phyloP scores from a whole-genome alignment of 1,284 basidiomycete species.

The Rhodotorula sp. region DNA sequence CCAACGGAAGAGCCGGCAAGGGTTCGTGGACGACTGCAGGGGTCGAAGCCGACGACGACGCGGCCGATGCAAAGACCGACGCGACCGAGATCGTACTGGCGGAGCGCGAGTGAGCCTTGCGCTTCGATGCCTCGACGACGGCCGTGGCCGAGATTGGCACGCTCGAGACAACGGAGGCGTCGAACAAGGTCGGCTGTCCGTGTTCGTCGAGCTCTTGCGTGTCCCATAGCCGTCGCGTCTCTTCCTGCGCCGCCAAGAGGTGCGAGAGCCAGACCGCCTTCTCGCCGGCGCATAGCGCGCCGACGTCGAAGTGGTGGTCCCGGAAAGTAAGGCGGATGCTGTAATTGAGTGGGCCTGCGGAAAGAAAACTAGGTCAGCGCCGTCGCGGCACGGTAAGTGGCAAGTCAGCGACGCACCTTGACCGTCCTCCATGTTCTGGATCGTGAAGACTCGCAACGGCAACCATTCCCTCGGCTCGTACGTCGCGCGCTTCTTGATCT shows the following conservation, averaged over 20 bases:
- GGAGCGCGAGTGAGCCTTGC: slow-evolving; percentile 29
- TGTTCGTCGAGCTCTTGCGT: slow-evolving; percentile 17
- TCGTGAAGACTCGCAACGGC: slow-evolving; percentile 54
- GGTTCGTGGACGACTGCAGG: slow-evolving; percentile 10
- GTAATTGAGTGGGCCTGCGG: slow-evolving; percentile 67
- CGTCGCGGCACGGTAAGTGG: not conserved
- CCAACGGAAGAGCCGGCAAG: slow-evolving; percentile 12
- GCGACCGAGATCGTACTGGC: slow-evolving; percentile 30
- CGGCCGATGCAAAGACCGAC: slow-evolving; percentile 22
- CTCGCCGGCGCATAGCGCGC: slow-evolving; percentile 71
- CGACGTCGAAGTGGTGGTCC: slow-evolving; percentile 73
- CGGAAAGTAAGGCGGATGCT: slow-evolving; percentile 70
- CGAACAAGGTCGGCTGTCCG: slow-evolving; percentile 28
- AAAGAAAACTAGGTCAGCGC: not conserved
- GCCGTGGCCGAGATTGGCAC: slow-evolving; percentile 5
- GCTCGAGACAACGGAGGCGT: slow-evolving; percentile 34
- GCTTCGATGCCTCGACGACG: slow-evolving; percentile 4
- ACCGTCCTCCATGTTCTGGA: slow-evolving; percentile 40
- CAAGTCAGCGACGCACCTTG: slow-evolving; percentile 38
- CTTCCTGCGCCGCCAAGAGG: slow-evolving; percentile 14
- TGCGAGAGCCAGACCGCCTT: slow-evolving; percentile 73
- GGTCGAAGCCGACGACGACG: not conserved
- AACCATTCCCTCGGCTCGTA: slow-evolving; percentile 89
- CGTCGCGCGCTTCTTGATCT: slow-evolving; percentile 69
- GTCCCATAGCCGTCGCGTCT: slow-evolving; percentile 25